These are phyloP conservation scores for Ceratobasidium sp. DNA, from an alignment of 1,284 basidiomycete species.

Conservation along the genomic window DNA sequence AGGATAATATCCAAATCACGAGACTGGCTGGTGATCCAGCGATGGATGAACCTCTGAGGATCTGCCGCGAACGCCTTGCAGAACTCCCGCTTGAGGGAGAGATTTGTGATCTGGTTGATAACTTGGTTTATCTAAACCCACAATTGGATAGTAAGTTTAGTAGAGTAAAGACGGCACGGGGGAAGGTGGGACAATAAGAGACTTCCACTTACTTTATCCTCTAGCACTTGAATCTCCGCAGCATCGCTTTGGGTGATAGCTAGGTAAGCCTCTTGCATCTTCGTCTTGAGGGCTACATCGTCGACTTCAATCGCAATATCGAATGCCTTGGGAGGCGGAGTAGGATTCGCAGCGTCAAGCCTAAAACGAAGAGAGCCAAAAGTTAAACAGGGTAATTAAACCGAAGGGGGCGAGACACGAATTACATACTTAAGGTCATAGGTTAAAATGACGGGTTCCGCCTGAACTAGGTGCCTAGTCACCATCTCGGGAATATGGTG, in stretches of 20 bases:
- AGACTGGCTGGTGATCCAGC: constrained; percentile 92
- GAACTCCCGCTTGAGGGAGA: constrained; percentile 89
- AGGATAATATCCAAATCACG: constrained; percentile 90
- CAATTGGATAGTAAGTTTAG: constrained; percentile 42
- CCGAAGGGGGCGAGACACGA: constrained; percentile 34
- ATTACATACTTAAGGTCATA: constrained; percentile 40
- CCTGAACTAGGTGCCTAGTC: constrained; percentile 81
- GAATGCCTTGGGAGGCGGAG: constrained; percentile 67
- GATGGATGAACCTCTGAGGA: constrained; percentile 86
- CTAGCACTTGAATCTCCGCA: constrained; percentile 79
- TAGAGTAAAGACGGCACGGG: constrained; percentile 32
- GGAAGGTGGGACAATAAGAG: too few relatives aligned
- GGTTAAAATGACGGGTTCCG: constrained; percentile 84
- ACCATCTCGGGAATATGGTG: constrained; percentile 89
- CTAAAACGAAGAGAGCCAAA: constrained; percentile 14
- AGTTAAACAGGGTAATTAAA: not conserved
- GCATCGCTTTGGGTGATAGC: constrained; percentile 77
- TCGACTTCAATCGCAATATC: constrained; percentile 94
- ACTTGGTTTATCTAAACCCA: constrained; percentile 75
- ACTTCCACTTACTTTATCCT: constrained; percentile 88
- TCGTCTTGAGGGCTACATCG: constrained; percentile 79
- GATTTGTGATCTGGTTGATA: constrained; percentile 86
- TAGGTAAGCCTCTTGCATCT: constrained; percentile 81
- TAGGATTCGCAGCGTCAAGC: constrained; percentile 61
- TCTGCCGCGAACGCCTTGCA: constrained; percentile 85